phyloP scores from a whole-genome alignment of 495 filamentous ascomycete genomes.

The Stereocaulon alpinum region DNA sequence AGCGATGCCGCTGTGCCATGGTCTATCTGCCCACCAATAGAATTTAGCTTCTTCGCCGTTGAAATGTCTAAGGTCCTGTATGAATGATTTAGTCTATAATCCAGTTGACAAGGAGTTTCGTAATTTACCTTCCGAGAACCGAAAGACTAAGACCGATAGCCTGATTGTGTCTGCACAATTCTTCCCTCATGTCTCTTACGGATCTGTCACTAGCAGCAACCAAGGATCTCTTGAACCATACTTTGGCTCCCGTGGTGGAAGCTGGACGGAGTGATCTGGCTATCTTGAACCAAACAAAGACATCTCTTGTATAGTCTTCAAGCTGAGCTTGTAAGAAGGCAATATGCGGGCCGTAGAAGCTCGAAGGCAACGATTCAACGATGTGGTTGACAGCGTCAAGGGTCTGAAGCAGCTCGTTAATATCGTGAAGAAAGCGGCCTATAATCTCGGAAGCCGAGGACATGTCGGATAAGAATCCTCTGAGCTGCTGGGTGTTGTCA shows the following conservation, averaged over 20 bases:
- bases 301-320: conserved; percentile 7
- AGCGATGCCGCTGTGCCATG: conserved; percentile 3
- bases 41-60: background rate
- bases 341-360: background rate
- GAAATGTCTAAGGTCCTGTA: conserved; percentile 9
- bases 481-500: conserved; percentile 7
- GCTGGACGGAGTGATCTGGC: conserved; percentile 4
- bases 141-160: conserved; percentile 5
- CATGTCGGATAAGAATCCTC: background rate
- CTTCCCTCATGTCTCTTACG: conserved; percentile 4
- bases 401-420: conserved; percentile 8
- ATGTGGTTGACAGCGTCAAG: conserved; percentile 6
- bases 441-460: conserved; percentile 5
- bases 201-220: conserved; percentile 4
- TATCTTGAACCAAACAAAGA: background rate
- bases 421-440: conserved; percentile 8
- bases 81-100: background rate
- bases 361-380: background rate
- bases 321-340: conserved; percentile 4
- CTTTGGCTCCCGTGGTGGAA: background rate
- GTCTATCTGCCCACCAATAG: background rate
- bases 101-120: too few species aligned
- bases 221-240: conserved; percentile 12
- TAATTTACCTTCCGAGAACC: conserved; percentile 8
- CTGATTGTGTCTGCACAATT: conserved; percentile 7